These are phyloP conservation scores for Chrysochromulina parva DNA, from an alignment of 78 protist species.

Conservation along the genomic window DNA sequence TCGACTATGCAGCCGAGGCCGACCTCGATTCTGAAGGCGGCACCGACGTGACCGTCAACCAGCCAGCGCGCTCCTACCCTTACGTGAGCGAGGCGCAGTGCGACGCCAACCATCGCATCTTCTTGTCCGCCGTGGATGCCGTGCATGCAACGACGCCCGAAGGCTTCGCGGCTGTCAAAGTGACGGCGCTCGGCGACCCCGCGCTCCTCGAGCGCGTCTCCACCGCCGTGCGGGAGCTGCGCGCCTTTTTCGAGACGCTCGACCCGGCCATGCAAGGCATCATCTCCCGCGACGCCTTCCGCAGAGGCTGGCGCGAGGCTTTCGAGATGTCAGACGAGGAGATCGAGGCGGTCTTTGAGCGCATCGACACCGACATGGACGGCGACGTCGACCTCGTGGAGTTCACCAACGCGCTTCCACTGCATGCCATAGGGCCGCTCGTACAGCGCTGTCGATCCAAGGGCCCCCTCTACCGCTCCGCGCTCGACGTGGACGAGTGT, in stretches of 20 bases:
- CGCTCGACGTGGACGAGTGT: neutral
- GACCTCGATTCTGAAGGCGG: neutral
- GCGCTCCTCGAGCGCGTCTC: slow-evolving; percentile 13
- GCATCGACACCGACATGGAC: neutral
- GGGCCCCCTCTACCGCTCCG: neutral
- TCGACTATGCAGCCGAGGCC: slow-evolving; percentile 31
- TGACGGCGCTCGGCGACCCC: slow-evolving; percentile 35
- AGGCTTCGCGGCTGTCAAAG: slow-evolving; percentile 21
- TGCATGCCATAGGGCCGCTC: neutral
- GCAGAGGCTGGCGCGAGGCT: neutral
- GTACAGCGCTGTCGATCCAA: neutral
- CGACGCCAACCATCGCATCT: neutral
- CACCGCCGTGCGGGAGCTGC: neutral
- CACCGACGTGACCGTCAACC: neutral
- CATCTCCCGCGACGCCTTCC: neutral
- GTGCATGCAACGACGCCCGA: neutral
- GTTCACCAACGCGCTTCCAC: neutral
- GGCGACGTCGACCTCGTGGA: neutral
- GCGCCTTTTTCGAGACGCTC: neutral
- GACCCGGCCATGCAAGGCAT: neutral
- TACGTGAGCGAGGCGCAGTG: neutral
- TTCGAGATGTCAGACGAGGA: neutral
- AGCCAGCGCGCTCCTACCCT: slow-evolving; percentile 30
- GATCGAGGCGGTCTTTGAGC: neutral
- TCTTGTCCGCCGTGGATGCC: neutral